Evolutionary conservation across 352 stramenopile species (phyloP).

Genomic region (Phytophthora kernoviae): DNA sequence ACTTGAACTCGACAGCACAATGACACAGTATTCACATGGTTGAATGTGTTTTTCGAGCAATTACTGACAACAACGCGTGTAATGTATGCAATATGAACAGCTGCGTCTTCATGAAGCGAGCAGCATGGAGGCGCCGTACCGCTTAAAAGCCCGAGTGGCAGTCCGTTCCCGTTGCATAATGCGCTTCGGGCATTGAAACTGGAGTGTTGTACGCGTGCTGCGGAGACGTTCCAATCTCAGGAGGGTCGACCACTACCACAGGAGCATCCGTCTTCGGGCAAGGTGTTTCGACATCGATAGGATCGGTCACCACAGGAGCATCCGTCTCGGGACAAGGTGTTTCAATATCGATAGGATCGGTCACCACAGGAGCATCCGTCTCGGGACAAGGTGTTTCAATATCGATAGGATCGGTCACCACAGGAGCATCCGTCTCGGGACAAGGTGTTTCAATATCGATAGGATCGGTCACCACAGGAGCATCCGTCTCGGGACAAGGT

Average conservation of each 20-base stretch:
- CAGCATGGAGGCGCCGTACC: not conserved
- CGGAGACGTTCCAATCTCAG: slow-evolving; percentile 13
- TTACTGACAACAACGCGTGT: too few species aligned
- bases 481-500: slow-evolving; percentile 3
- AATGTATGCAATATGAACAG: not conserved
- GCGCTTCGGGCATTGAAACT: not conserved
- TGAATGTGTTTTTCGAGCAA: too few species aligned
- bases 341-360: slow-evolving; percentile 3
- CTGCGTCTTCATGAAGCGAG: not conserved
- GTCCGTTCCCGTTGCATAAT: slow-evolving; percentile 7
- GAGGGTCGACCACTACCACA: not conserved
- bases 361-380: slow-evolving; percentile 1
- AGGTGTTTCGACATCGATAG: not conserved
- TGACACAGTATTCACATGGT: too few species aligned
- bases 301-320: not conserved
- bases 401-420: not conserved
- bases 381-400: not conserved
- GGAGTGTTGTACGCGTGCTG: slow-evolving; percentile 8
- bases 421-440: not conserved
- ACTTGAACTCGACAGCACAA: too few species aligned
- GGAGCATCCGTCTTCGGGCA: slow-evolving; percentile 5
- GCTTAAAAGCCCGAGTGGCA: slow-evolving; percentile 15
- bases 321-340: not conserved
- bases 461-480: not conserved
- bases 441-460: slow-evolving; percentile 5